Conservation (phyloP, 208 protist species). For the Novymonas esmeraldas region DNA sequence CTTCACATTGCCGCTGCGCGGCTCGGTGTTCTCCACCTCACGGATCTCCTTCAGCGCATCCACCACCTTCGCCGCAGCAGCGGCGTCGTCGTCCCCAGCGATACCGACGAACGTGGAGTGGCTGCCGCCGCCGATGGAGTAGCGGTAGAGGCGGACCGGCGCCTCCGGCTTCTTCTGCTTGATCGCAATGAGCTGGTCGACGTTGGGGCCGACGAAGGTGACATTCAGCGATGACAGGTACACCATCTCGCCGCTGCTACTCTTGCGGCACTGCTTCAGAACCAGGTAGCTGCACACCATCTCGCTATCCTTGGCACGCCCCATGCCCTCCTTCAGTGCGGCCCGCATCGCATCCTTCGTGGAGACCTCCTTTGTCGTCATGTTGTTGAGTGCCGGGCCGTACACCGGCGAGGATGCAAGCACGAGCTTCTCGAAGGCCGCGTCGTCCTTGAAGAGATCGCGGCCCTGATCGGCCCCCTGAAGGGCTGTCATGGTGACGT, state of each 20-base stretch:
- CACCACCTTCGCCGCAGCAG: constrained; percentile 35
- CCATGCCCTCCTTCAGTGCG: constrained; percentile 42
- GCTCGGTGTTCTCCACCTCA: constrained; percentile 55
- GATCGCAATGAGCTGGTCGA: constrained; percentile 49
- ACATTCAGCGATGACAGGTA: constrained; percentile 72
- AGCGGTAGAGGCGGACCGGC: constrained; percentile 64
- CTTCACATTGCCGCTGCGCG: constrained; percentile 81
- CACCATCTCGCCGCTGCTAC: constrained; percentile 35
- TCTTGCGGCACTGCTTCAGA: constrained; percentile 60
- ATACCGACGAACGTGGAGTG: constrained; percentile 39
- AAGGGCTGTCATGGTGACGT: constrained; percentile 53
- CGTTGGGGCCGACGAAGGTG: constrained; percentile 44
- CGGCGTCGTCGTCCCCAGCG: constrained; percentile 40
- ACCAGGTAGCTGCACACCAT: constrained; percentile 71
- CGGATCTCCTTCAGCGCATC: constrained; percentile 40
- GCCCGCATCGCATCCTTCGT: constrained; percentile 34
- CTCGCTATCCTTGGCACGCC: constrained; percentile 43
- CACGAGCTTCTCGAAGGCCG: constrained; percentile 45
- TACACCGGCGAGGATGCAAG: constrained; percentile 71
- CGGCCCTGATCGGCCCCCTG: constrained; percentile 48
- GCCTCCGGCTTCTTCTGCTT: constrained; percentile 53
- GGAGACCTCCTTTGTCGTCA: constrained; percentile 44
- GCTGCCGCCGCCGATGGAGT: constrained; percentile 69
- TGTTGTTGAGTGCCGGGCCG: constrained; percentile 58
- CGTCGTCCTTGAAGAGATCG: constrained; percentile 66